Evolutionary conservation across 805 yeast species (phyloP).

Genomic region (Teunomyces gatunensis): DNA sequence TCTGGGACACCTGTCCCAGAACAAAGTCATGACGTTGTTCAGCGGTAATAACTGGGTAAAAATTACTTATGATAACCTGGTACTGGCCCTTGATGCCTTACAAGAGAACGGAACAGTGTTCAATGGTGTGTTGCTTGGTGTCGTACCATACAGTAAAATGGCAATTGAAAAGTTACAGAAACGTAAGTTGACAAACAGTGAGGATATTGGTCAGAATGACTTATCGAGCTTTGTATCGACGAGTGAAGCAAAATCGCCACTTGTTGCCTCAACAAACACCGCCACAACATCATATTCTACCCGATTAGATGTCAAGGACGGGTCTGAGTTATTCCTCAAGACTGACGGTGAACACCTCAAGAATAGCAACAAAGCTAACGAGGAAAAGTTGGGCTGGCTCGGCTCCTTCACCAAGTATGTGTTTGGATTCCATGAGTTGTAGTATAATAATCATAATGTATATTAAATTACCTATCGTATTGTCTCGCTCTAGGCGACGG

Average conservation of each 20-base stretch:
- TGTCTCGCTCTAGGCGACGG: slow-evolving; percentile 2
- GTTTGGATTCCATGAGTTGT: slow-evolving; percentile 45
- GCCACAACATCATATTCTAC: slow-evolving; percentile 16
- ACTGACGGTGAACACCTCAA: slow-evolving; percentile 21
- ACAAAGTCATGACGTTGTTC: slow-evolving; percentile 58
- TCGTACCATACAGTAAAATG: slow-evolving; percentile 61
- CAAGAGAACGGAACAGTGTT: slow-evolving; percentile 76
- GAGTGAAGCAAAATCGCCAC: slow-evolving; percentile 5
- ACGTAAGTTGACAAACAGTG: slow-evolving; percentile 39
- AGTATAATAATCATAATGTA: slow-evolving; percentile 6
- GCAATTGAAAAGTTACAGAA: slow-evolving; percentile 59
- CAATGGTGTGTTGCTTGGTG: slow-evolving; percentile 67
- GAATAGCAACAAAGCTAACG: slow-evolving; percentile 16
- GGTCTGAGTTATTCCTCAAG: slow-evolving; percentile 34
- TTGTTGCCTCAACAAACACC: neutral
- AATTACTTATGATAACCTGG: slow-evolving; percentile 71
- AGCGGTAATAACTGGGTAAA: slow-evolving; percentile 92
- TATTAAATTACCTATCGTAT: slow-evolving; percentile 1
- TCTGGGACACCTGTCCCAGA: slow-evolving; percentile 3
- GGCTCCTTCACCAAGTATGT: slow-evolving; percentile 34
- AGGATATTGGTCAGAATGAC: slow-evolving; percentile 46
- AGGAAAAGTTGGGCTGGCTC: slow-evolving; percentile 31
- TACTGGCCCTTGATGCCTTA: slow-evolving; percentile 78
- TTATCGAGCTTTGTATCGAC: slow-evolving; percentile 7
- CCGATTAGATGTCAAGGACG: slow-evolving; percentile 39